Base-by-base conservation (phyloP, 108 stramenopile species). In the Phaeodactylum tricornutum region DNA sequence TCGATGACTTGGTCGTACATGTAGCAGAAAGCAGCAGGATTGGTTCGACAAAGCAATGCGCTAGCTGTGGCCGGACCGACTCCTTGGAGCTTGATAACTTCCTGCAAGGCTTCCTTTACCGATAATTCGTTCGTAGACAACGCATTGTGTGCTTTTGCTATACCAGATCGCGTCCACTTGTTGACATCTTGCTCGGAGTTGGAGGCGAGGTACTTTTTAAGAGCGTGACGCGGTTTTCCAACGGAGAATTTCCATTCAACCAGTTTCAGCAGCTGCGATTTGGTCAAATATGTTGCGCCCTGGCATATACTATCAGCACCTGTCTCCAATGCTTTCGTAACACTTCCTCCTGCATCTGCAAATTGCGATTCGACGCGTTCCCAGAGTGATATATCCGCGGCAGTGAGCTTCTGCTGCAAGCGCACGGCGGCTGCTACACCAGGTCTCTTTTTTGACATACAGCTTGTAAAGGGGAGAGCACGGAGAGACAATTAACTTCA, bases 1-100 rank as follows among this genome's bases (percentile, higher is more conserved):
- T 87, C 86, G 57, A 87, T 81, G 7, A 77, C 78, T 64, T 87
- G 81, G 50, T 87, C 86, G 54, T 83, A 74, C 86, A 87, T 81
- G 54, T 76, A 87, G n/a, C 57, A 68, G 64, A 87, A 82, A 4
- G 68, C 3, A 43, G 75, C 70, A 7, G 77, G 80, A 1, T 48
- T 41, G 26, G 67, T 59, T 14, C 77, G 44, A 22, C 64, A 59
- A 22, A 87, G 34, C 28, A 87, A 39, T 2, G 81, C 81, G 21
- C 71, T 76, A 0, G 86, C 81, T 6, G 76, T 79, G 6, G 81
- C 81, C 0, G 81, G 81, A 22, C 81, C 81, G 0, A 87, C 74
- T 12, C 86, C 81, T 14, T 61, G 66, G 0, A 83, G 57, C 23
- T 68, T 50, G 21, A 69, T 66, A 9, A 87, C 17, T 44, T 58